Evolutionary conservation across 805 yeast species (phyloP).

Genomic region (Ogataea neopini): DNA sequence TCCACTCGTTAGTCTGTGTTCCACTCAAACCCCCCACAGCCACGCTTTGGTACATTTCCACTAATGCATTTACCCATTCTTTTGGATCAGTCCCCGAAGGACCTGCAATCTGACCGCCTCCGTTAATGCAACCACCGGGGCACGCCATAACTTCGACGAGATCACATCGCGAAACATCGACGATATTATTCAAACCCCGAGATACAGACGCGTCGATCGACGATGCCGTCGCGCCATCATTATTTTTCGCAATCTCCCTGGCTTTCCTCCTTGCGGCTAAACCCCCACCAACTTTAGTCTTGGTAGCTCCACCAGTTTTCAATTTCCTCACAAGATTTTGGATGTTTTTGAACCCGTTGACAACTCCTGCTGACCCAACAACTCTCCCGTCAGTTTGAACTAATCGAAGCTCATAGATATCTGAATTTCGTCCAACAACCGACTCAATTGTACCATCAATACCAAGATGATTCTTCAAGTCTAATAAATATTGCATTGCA

Average conservation of each 20-base stretch:
- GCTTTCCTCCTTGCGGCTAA: slow-evolving; percentile 48
- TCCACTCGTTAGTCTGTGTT: slow-evolving; percentile 33
- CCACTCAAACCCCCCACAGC: slow-evolving; percentile 17
- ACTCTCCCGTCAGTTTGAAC: slow-evolving; percentile 37
- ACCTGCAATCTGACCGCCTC: slow-evolving; percentile 84
- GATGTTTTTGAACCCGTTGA: slow-evolving; percentile 92
- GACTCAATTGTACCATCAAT: slow-evolving; percentile 34
- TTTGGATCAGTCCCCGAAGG: slow-evolving; percentile 39
- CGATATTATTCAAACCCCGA: slow-evolving; percentile 23
- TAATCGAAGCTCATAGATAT: slow-evolving; percentile 68
- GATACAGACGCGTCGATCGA: slow-evolving; percentile 8
- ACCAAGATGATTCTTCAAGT: slow-evolving; percentile 32
- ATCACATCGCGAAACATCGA: slow-evolving; percentile 69
- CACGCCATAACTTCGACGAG: slow-evolving; percentile 97
- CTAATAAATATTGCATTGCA: slow-evolving; percentile 63
- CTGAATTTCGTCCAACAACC: slow-evolving; percentile 71
- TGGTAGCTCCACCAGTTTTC: slow-evolving; percentile 38
- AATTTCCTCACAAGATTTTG: slow-evolving; percentile 89
- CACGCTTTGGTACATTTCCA: slow-evolving; percentile 38
- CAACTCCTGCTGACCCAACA: slow-evolving; percentile 60
- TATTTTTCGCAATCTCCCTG: slow-evolving; percentile 31
- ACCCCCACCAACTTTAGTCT: slow-evolving; percentile 23
- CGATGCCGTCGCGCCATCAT: background rate
- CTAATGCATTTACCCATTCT: slow-evolving; percentile 45
- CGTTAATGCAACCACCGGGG: slow-evolving; percentile 96